Base-by-base conservation (phyloP, 2,329 filamentous ascomycete genomes). In the Cadophora luteo-olivacea region DNA sequence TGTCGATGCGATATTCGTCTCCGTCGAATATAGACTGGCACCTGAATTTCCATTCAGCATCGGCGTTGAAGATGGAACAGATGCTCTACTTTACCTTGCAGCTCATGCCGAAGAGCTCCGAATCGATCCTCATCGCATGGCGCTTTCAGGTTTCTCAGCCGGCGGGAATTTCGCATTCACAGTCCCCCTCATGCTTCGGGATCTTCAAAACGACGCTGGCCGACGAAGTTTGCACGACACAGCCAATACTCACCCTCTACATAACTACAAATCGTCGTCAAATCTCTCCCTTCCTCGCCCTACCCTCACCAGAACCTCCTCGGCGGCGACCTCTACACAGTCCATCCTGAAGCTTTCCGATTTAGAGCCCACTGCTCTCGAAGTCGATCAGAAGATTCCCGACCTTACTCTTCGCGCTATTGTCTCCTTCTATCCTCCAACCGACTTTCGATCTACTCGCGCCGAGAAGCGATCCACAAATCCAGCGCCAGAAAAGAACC, bases 1-100 rank as follows among this genome's bases (percentile, higher is more conserved):
- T 4, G 80, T 86, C 14, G 83, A 86, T 64, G 87, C 80, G 33
- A 81, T 91, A 25, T 84, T 90, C 65, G 84, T 91, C 69, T 87
- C 85, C 1, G 87, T 91, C 72, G 88, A 90, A 73, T 92, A 92
- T 76, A 85, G 90, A n/a, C 83, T 91, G 1, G 88, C 89, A 0
- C 90, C 90, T 0, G 85, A 86, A 73, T 82, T 86, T 71, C 88
- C 88, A 0, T 91, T 90, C 75, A 89, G 89, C 0, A 86, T 85
- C 0, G 85, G 88, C 0, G 84, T 91, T 0, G 88, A 92, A 72
- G 90, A 92, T 75, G 86, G 87, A 54, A 86, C 87, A 33, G 89
- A 91, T 69, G 87, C 88, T 0, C 77, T 91, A 9, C 75, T 89
- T n/a, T 89, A 90, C 76, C 81, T 91, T 33, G 82, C 84, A 55